Evolutionary conservation across 371 early-diverging fungal species (phyloP), one percentile per base, ranked within the genome.

Genomic region (Circinella umbellata): DNA sequence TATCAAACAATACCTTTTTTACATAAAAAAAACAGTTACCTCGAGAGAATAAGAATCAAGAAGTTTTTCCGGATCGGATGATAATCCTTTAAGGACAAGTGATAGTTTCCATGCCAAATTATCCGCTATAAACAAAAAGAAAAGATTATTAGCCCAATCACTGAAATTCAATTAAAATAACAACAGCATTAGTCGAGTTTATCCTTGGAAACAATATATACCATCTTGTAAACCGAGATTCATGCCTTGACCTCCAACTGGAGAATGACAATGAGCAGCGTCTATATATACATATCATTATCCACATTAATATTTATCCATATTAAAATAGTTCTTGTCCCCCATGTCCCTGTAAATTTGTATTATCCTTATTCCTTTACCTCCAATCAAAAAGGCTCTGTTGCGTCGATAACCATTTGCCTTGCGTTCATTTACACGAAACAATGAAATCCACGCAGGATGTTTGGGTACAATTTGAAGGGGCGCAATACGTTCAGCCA

Each of bases 91-190:
- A 11, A 84, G 61, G 3, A 78, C 84, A 37, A 74, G 64, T 0
- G 84, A 80, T 35, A 84, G 46, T 38, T 84, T 84, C 84, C 84
- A 84, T 15, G 78, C 81, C 49, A 84, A 68, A 15, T 84, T 81
- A 35, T 81, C 73, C 38, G 80, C 81, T 83, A 76, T 17, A 54
- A 34, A 36, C 2, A 47, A 42, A 42, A 42, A 11, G 11, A 42
- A 6, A 42, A 0, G 2, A 42, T 42, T 42, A 42, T 27, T 27
- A 27, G 27, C 27, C 27, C 27, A 27, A 27, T 27, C 27, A 27
- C 27, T 27, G 2, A 27, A 11, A 42, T 42, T 9, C 42, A 9
- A 2, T 42, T 11, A 42, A 42, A 9, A 42, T 9, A 42, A 42
- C 11, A 42, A 42, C 0, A 42, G 3, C 1, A 42, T 6, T 2